Conservation (phyloP, 345 rosid genomes). For the Durio zibethinus region DNA sequence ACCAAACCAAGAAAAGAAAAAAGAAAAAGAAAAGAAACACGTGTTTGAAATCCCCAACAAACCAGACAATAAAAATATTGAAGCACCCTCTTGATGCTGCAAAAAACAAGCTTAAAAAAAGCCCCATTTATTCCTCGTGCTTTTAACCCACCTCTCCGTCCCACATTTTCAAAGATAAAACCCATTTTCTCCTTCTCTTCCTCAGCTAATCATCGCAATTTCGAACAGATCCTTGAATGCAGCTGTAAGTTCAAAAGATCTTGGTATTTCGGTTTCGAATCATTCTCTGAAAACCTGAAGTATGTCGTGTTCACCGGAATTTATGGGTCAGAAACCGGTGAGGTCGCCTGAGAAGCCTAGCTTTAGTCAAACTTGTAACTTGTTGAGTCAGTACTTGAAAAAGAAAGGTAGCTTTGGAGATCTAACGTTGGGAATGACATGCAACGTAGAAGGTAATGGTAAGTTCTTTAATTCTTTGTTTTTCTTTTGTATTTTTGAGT, state of each 20-base stretch:
- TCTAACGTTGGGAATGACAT: conserved; percentile 61
- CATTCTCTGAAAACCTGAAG: neutral
- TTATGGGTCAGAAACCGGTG: conserved; percentile 21
- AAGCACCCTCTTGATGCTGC: conserved; percentile 13
- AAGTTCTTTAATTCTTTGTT: neutral
- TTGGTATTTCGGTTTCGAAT: neutral
- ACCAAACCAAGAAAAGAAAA: neutral
- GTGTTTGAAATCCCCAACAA: conserved; percentile 28
- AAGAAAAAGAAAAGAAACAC: conserved; percentile 29
- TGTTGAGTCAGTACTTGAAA: conserved; percentile 74
- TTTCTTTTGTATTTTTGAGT: neutral
- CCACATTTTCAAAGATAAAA: neutral
- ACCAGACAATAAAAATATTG: neutral
- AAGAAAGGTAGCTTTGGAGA: conserved; percentile 71
- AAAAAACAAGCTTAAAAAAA: conserved; percentile 16
- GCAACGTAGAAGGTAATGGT: conserved; percentile 48
- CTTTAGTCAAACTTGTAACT: conserved; percentile 61
- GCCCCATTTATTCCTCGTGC: conserved; percentile 56
- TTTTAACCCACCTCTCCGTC: conserved; percentile 7
- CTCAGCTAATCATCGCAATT: neutral
- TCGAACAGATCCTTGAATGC: conserved; percentile 1
- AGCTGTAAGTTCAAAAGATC: conserved; percentile 2
- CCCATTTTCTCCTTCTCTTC: neutral
- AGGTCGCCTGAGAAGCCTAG: conserved; percentile 42
- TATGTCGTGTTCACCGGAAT: conserved; percentile 55